A percentile compares a stretch with the other conserved stretches of the same genome.
These are phyloP conservation scores for Aspergillus tubingensis DNA, from an alignment of 2,329 filamentous ascomycete species.

Conservation along the genomic window DNA sequence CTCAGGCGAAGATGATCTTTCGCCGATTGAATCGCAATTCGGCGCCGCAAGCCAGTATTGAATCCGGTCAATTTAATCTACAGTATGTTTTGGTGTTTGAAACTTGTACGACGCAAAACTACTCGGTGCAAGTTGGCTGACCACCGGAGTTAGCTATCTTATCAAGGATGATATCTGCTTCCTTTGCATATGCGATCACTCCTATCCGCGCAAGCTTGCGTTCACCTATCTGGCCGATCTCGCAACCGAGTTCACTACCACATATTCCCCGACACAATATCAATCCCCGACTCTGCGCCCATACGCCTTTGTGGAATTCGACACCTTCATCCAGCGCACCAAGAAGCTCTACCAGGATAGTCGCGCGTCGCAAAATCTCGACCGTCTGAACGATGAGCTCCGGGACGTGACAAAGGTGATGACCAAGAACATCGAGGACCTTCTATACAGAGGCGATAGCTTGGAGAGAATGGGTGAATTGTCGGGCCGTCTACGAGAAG, in stretches of 20 bases:
- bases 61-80: constrained; percentile 77
- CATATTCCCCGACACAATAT: constrained; percentile 74
- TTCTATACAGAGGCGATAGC: constrained; percentile 91
- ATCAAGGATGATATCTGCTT: constrained; percentile 84
- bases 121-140: not conserved
- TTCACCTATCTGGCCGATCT: constrained; percentile 98
- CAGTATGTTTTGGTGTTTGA: constrained; percentile 62
- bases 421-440: constrained; percentile 99
- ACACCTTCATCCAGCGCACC: constrained; percentile 91
- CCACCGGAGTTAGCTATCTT: constrained; percentile 65
- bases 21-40: constrained; percentile 85
- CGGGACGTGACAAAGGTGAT: constrained; percentile 98
- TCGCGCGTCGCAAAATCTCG: constrained; percentile 86
- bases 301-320: constrained; percentile 97
- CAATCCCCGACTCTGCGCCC: constrained; percentile 75
- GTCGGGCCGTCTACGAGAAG: constrained; percentile 80
- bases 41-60: constrained; percentile 88
- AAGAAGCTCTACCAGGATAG: constrained; percentile 93
- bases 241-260: constrained; percentile 83
- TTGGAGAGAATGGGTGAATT: constrained; percentile 97
- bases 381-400: constrained; percentile 94
- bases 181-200: constrained; percentile 87
- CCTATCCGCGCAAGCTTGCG: constrained; percentile 95
- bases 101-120: too few species aligned
- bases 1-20: constrained; percentile 86